Base-by-base conservation (phyloP, 1,284 basidiomycete genomes). In the Ceratobasidium sp. region DNA sequence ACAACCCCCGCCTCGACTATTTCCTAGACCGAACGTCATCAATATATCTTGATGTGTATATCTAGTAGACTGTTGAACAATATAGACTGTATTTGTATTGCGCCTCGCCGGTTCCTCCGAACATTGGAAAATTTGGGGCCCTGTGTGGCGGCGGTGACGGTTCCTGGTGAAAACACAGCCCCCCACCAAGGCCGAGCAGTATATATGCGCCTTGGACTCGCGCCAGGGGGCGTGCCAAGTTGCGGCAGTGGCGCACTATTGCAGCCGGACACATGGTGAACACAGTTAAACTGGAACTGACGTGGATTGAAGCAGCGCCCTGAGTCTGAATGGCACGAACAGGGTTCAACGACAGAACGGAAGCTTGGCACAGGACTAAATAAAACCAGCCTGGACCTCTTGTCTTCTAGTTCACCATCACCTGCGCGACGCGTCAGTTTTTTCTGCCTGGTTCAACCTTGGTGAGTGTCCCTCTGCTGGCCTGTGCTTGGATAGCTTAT, bases 351-450 rank as follows among this genome's bases (percentile, higher is more conserved):
- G 49, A 51, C 49, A 51, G 12, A 4, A n/a, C 4, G 25, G 58
- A 42, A 40, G 16, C 58, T 59, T 59, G 58, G 58, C 58, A 23
- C 18, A 28, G 6, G n/a, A 18, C 25, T 59, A 59, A 33, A 59
- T 40, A 59, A 53, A 23, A 53, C 6, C 28, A 1, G 49, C 23
- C 16, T 25, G 9, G 49, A 25, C 49, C 28, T 9, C 14, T 33
- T 36, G 18, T 3, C 28, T 30, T 42, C 58, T 51, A 25, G 25
- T 21, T 51, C 44, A 18, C 25, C 36, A 33, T 9, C 36, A 8
- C 25, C n/a, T 40, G 12, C 36, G 25, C 49, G 11, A 46, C 44
- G 44, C 44, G 44, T 46, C 44, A 46, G 18, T 56, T 56, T 56
- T 56, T 56, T 56, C 16, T 33, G 23, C 54, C 44, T 36, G 2